phyloP scores from a whole-genome alignment of 2,329 filamentous ascomycete genomes.

The Hortaea werneckii region DNA sequence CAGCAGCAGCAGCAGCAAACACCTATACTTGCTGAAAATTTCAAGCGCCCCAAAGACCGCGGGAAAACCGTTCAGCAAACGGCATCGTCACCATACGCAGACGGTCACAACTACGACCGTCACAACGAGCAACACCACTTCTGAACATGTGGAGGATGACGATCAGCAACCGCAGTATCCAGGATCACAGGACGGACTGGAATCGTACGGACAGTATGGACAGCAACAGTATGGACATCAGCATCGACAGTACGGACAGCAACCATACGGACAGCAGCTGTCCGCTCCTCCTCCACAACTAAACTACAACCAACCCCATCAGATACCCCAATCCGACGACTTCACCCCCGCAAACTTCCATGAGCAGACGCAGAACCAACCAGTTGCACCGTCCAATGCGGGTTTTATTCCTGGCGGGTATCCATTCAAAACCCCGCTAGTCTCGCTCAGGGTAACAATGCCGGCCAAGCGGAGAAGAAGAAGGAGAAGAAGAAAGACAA shows the following conservation, averaged over 20 bases:
- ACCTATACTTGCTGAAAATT: background rate
- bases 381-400: no score
- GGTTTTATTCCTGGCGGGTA: no score
- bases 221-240: background rate
- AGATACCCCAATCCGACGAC: background rate
- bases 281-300: background rate
- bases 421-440: no score
- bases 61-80: no score
- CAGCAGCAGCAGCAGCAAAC: conserved; percentile 1
- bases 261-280: background rate
- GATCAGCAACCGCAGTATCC: background rate
- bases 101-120: background rate
- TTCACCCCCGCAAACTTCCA: conserved; percentile 2
- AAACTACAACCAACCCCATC: background rate
- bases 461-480: no score
- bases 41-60: no score
- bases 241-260: background rate
- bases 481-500: no score
- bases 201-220: background rate
- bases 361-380: background rate
- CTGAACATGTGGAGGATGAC: background rate
- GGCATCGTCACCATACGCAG: background rate
- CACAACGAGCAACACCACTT: background rate
- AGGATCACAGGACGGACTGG: background rate
- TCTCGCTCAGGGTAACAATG: no score